Evolutionary conservation across 1,284 basidiomycete species (phyloP), one percentile per base, ranked within the genome.

Genomic region (Xanthoconium separans): DNA sequence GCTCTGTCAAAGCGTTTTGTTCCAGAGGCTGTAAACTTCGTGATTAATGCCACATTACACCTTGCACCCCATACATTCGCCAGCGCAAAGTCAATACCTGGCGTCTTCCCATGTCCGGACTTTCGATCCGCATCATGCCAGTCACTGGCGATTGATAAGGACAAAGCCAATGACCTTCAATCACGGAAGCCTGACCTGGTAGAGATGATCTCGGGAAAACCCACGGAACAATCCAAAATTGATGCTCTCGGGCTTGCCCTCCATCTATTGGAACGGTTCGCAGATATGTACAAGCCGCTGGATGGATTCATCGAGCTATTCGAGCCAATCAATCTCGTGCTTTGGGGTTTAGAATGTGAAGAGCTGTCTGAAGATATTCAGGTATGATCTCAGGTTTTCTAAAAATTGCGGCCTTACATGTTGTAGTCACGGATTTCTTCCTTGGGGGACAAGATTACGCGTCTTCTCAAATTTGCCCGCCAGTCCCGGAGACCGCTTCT

Each of bases 21-120:
- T 4, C 97, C 97, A 0, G 97, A 99, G 71, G 91, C 82, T 2
- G 68, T 95, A 59, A 96, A 91, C 71, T 96, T 96, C 66, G 66
- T 93, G 33, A 75, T 86, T 16, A 88, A 88, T 56, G 69, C 84
- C 4, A 70, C 92, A 33, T 73, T 93, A 24, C 83, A 91, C 61
- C 80, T 98, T 10, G 79, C 87, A 0, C 91, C 90, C 0, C 80
- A 84, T 61, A 61, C 62, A 16, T 85, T 83, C 66, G 71, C 73
- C 33, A 68, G 75, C 54, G 67, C 65, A 37, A 71, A 72, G 44
- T 73, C 75, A 2, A 62, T 91, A 39, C 89, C 86, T 5, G 86
- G 85, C 2, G 73, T 71, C 6, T 88, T 92, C 68, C 80, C 91
- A 0, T 77, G 80, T n/a, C 90, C 87, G 10, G 91, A 95, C 66